Base-by-base conservation (phyloP, 139 green algal genomes). In the Chlamydomonas incerta region DNA sequence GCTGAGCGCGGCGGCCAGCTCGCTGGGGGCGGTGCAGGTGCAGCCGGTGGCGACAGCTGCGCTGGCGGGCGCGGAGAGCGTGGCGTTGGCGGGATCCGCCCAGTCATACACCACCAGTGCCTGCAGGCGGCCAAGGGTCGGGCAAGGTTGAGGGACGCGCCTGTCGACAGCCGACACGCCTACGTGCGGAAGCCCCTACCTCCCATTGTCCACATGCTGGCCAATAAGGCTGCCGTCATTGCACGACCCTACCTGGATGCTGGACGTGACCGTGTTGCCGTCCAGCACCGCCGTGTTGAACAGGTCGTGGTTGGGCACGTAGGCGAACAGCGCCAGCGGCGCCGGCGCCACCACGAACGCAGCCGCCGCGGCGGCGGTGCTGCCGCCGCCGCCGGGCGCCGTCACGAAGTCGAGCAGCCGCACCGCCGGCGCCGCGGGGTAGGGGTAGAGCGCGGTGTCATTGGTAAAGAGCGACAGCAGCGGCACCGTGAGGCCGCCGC, bases 211-310 rank as follows among this genome's bases (percentile, higher is more conserved):
- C n/a, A n/a, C n/a, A n/a, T n/a, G n/a, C n/a, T n/a, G n/a, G n/a
- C n/a, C n/a, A n/a, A n/a, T n/a, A n/a, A n/a, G n/a, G n/a, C n/a
- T n/a, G n/a, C n/a, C n/a, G n/a, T n/a, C n/a, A n/a, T n/a, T n/a
- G n/a, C n/a, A n/a, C n/a, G n/a, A n/a, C n/a, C n/a, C n/a, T n/a
- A 58, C 81, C 14, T 57, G 70, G 17, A 92, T 50, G 6, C 34
- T 34, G 13, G 68, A 15, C 23, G 80, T 33, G 2, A 90, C 85
- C 28, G 76, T 35, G 34, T 74, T 31, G 50, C 82, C 82, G 11
- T 60, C 77, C 10, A 92, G 67, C 1, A 67, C 62, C 0, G 87
- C 90, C 28, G 87, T 91, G 76, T 93, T 93, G 81, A 93, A 91
- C 28, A 93, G 34, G 41, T 93, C 87, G 23, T 85, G 68, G n/a